Base-by-base conservation (phyloP, 352 stramenopile species). In the Phytophthora kernoviae region DNA sequence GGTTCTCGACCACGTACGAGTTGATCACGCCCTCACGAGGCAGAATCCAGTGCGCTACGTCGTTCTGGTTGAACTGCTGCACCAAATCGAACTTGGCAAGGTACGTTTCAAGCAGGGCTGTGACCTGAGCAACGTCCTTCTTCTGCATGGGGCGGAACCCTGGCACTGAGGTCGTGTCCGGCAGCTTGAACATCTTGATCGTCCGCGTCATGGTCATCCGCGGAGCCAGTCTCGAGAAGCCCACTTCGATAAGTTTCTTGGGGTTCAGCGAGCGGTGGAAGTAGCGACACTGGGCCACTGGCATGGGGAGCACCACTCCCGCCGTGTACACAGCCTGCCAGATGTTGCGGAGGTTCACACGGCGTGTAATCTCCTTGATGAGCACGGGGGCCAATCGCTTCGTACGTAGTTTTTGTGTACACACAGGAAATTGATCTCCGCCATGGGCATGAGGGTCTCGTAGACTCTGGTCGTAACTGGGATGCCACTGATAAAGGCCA, bases 371-470 rank as follows among this genome's bases (percentile, higher is more conserved):
- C 74, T 99, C 98, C 81, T 99, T 99, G 73, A 99, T 99, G 0
- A 99, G 81, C 40, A 99, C 97, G 0, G 98, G 98, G 20, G 98
- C 97, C 4, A 99, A 68, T 18, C 98, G 88, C 80, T 98, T 98
- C 21, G 81, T 77, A 12, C 95, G 86, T 17, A 99, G 77, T 68
- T 99, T 99, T 99, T 99, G 87, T 99, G 97, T 17, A 99, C 96
- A 74, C 98, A 99, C 12, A 99, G 81, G 76, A 99, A 99, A 75
- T 99, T 99, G 55, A 99, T 98, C 75, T 99, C 96, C 6, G 96
- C 96, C 79, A 94, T 93, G 3, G 60, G 20, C 73, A 91, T 84
- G 18, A 65, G 59, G 20, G 73, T 54, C 10, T 72, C 65, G 62
- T 94, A 88, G 18, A 93, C 91, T 26, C 74, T 68, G 7, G 94